These are phyloP conservation scores for Candida broadrunensis DNA, from an alignment of 805 yeast genomes.

Conservation along the genomic window DNA sequence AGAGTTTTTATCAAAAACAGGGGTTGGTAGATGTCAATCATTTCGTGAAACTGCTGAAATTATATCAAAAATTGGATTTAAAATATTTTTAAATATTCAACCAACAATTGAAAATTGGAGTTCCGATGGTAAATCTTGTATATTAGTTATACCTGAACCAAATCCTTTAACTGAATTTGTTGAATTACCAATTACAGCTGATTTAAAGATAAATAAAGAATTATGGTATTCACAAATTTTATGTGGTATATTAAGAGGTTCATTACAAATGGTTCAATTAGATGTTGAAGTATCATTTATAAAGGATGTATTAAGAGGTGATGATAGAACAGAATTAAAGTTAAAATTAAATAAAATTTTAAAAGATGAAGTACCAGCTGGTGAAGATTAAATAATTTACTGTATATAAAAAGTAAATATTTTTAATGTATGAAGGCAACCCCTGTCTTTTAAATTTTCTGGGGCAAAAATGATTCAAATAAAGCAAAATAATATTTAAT, in stretches of 20 bases:
- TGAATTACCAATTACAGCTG: constrained; percentile 72
- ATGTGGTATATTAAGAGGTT: constrained; percentile 88
- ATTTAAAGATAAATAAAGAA: constrained; percentile 62
- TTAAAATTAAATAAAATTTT: constrained; percentile 68
- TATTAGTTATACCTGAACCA: constrained; percentile 62
- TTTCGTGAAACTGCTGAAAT: constrained; percentile 87
- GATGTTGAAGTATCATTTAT: constrained; percentile 82
- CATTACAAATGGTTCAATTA: constrained; percentile 92
- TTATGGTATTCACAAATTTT: constrained; percentile 92
- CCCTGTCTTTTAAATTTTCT: too few species aligned
- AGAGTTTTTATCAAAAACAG: constrained; percentile 86
- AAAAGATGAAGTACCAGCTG: constrained; percentile 95
- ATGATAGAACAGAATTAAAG: constrained; percentile 73
- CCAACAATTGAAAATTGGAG: constrained; percentile 80
- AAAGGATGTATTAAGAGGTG: constrained; percentile 80
- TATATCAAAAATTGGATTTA: constrained; percentile 83
- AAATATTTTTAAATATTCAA: constrained; percentile 77
- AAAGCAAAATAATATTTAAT: too few species aligned
- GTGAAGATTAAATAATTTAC: constrained; percentile 73
- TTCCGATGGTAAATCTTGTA: constrained; percentile 68
- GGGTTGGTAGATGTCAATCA: constrained; percentile 74
- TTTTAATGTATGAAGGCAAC: too few species aligned
- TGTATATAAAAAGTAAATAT: too few species aligned
- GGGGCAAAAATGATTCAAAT: too few species aligned
- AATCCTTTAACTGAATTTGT: constrained; percentile 95